Evolutionary conservation across 2,329 filamentous ascomycete genomes (phyloP), one percentile per base, ranked within the genome.

Genomic region (Coniella vitis): DNA sequence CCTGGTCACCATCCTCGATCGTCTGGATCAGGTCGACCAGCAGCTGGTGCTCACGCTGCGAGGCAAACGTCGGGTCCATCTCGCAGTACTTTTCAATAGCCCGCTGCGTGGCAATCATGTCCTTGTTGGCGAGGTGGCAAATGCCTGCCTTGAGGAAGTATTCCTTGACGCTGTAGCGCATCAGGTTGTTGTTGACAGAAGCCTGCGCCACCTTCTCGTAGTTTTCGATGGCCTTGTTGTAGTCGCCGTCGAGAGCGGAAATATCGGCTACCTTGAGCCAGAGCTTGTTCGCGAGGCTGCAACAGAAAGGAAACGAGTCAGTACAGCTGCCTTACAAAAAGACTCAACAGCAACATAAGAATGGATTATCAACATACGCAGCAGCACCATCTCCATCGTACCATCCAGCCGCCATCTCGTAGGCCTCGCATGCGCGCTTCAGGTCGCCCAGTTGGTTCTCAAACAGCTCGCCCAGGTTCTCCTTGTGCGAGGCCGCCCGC

Each of bases 71-170:
- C 16, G 84, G 82, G 63, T 95, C 88, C 61, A 86, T 75, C 48
- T 94, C 88, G 54, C 79, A 73, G 71, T 95, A 97, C 57, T 80
- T 81, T 60, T 94, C 85, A 19, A 97, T 72, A 25, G 90, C 90
- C 43, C 88, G 80, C 62, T 84, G 84, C 16, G 84, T 78, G 41
- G 84, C 86, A 47, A 96, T 86, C 60, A 86, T 71, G 65, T 97
- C 91, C 53, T 74, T 74, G 16, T 72, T 74, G 35, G 80, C 81
- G 34, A 97, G 76, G 65, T 95, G 86, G 71, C 90, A 96, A 63
- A 97, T 87, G 29, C 90, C 90, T 1, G 89, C 88, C 71, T 96
- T 95, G 61, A 97, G 77, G 61, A 96, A 84, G 70, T 96, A 96
- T 57, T 96, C 90, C 69, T 96, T 97, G 55, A 97, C 89, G 41